phyloP scores from a whole-genome alignment of 176 grass and related monocot genomes.

The Phyllostachys edulis region DNA sequence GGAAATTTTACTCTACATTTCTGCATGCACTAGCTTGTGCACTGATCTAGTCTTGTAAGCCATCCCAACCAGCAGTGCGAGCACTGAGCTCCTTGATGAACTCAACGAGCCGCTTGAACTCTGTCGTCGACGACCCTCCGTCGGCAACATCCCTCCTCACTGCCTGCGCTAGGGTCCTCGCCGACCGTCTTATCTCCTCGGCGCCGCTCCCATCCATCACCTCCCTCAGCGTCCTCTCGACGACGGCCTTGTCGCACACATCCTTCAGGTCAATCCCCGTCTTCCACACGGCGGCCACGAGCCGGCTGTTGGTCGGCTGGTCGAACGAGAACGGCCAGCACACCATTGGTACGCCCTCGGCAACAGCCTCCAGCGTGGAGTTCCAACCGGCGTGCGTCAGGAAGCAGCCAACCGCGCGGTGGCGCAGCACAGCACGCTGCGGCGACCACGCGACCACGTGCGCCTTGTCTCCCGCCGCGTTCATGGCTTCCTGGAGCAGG shows the following conservation, averaged over 20 bases:
- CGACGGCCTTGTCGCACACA: not conserved
- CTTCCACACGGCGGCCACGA: not conserved
- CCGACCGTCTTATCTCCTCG: not conserved
- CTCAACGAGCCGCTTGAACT: not conserved
- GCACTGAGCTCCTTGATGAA: not conserved
- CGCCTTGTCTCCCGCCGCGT: not conserved
- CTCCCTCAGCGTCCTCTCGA: not conserved
- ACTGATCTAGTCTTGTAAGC: too few species aligned
- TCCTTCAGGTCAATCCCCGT: not conserved
- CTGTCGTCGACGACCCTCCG: not conserved
- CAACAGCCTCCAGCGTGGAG: slow-evolving; percentile 47
- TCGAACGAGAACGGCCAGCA: not conserved
- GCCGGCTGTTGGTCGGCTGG: not conserved
- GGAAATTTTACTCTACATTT: too few species aligned
- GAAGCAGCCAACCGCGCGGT: slow-evolving; percentile 66
- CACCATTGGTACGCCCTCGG: slow-evolving; percentile 35
- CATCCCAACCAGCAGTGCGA: too few species aligned
- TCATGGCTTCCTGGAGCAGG: not conserved
- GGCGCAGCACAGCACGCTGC: slow-evolving; percentile 59
- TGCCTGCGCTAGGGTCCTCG: not conserved
- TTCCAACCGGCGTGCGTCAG: slow-evolving; percentile 75
- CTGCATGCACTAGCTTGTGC: too few species aligned
- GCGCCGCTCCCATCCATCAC: not conserved
- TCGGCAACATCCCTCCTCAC: not conserved
- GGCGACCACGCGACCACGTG: slow-evolving; percentile 51